Evolutionary conservation across 495 filamentous ascomycete species (phyloP), one percentile per base, ranked within the genome.

Genomic region (Lasiosphaeria miniovina): DNA sequence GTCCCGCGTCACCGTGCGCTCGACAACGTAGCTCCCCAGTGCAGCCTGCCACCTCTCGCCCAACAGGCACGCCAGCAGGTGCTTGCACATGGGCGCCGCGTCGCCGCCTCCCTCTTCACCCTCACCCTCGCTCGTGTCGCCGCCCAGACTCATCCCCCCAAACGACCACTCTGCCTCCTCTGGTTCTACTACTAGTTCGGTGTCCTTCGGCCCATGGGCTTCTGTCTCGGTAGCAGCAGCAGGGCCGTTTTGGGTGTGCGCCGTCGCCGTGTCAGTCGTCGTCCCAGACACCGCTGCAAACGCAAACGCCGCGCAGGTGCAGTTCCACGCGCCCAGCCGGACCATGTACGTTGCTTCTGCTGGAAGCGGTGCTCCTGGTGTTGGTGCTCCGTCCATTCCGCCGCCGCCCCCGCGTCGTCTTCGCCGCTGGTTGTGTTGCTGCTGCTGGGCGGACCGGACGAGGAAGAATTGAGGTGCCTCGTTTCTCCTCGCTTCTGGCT

Each of bases 31-130:
- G 4, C 66, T 61, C 11, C 77, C 77, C 57, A 91, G 80, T 36
- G 89, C 67, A 4, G 55, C 73, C 2, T 64, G 64, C 75, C 90
- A 92, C 43, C 82, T 71, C 72, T 87, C 88, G n/a, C 79, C 86
- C 62, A 98, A 65, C 52, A 93, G 66, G 73, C 90, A 93, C 17
- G 93, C 93, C 33, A 98, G 77, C 15, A 97, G 65, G 73, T 98
- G 93, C 74, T 97, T 96, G 68, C 93, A 98, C 36, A 88, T 79
- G 3, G 91, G 89, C 6, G 14, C 71, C 1, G 55, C 65, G 14
- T 62, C 64, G n/a, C 61, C 69, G 4, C 54, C 65, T 12, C 62
- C 63, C 14, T 61, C 69, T 4, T 58, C 58, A 34, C 24, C 24
- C 24, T 24, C 24, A 24, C 24, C 24, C 24, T 24, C 24, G 24